phyloP scores from a whole-genome alignment of 192 early-diverging fungal genomes.

The Lobosporangium transversale region DNA sequence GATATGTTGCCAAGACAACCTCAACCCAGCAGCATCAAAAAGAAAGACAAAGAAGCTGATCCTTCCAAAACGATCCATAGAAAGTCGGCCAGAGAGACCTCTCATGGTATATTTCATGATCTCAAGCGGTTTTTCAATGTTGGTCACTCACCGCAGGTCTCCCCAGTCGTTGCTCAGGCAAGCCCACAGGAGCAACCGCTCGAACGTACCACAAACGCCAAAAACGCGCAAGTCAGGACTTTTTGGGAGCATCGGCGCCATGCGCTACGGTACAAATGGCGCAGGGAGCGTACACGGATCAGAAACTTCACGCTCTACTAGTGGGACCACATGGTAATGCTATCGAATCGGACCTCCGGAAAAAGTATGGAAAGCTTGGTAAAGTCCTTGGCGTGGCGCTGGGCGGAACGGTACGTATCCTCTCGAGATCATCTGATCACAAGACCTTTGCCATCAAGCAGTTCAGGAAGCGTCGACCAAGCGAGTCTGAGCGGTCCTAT shows the following conservation, averaged over 20 bases:
- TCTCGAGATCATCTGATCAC: conserved; percentile 69
- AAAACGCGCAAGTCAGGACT: not conserved
- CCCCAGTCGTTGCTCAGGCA: not conserved
- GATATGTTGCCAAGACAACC: conserved; percentile 12
- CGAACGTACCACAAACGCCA: not conserved
- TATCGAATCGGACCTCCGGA: conserved; percentile 30
- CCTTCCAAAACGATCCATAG: not conserved
- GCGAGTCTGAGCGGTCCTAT: conserved; percentile 79
- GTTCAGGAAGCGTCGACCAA: conserved; percentile 70
- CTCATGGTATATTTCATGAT: conserved; percentile 58
- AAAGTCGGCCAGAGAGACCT: conserved; percentile 25
- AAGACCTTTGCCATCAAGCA: conserved; percentile 82
- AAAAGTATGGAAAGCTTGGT: conserved; percentile 70
- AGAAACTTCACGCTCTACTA: not conserved
- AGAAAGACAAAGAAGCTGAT: conserved; percentile 15
- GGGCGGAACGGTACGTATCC: conserved; percentile 76
- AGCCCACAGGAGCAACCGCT: not conserved
- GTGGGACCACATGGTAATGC: conserved; percentile 23
- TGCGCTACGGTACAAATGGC: not conserved
- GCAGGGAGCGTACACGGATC: not conserved
- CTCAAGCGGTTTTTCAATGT: conserved; percentile 63
- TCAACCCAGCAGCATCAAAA: not conserved
- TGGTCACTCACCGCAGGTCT: conserved; percentile 17
- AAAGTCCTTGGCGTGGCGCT: conserved; percentile 75
- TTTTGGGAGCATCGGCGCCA: conserved; percentile 3